phyloP scores from a whole-genome alignment of 257 asterid genomes.

The Fraxinus americana region DNA sequence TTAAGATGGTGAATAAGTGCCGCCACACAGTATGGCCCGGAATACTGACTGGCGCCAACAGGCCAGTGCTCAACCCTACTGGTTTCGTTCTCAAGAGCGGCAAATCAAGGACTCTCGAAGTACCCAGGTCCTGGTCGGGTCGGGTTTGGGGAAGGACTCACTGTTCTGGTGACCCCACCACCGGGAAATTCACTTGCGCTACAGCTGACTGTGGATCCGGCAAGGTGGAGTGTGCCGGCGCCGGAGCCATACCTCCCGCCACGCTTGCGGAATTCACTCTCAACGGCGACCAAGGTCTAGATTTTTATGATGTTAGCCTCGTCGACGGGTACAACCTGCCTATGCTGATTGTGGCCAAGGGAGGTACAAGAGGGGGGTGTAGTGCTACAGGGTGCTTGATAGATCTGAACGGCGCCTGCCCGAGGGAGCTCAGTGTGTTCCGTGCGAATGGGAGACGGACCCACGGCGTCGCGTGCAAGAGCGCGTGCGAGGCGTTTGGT shows the following conservation, averaged over 20 bases:
- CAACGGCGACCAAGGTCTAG: slow-evolving; percentile 82
- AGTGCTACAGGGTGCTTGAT: slow-evolving; percentile 84
- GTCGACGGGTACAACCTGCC: slow-evolving; percentile 97
- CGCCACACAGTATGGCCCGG: slow-evolving; percentile 94
- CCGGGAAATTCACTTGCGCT: slow-evolving; percentile 65
- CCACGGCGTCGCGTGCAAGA: slow-evolving; percentile 76
- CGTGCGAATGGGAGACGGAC: slow-evolving; percentile 44
- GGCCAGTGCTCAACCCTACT: slow-evolving; percentile 61
- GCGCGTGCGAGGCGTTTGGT: slow-evolving; percentile 98
- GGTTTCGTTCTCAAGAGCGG: slow-evolving; percentile 73
- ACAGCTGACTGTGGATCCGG: slow-evolving; percentile 95
- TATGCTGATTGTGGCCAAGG: slow-evolving; percentile 72
- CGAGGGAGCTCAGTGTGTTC: slow-evolving; percentile 68
- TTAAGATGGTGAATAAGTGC: slow-evolving; percentile 87
- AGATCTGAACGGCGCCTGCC: slow-evolving; percentile 87
- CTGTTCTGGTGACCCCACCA: slow-evolving; percentile 56
- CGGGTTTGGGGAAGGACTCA: slow-evolving; percentile 88
- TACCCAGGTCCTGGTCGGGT: slow-evolving; percentile 86
- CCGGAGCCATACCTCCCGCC: slow-evolving; percentile 93
- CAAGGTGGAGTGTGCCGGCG: slow-evolving; percentile 68
- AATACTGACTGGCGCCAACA: slow-evolving; percentile 79
- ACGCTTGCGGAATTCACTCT: slow-evolving; percentile 94
- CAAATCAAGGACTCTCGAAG: slow-evolving; percentile 63
- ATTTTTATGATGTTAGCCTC: slow-evolving; percentile 89
- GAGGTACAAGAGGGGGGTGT: slow-evolving; percentile 76